Base-by-base conservation (phyloP, 768 basidiomycete genomes). In the Suillus ampliporus region DNA sequence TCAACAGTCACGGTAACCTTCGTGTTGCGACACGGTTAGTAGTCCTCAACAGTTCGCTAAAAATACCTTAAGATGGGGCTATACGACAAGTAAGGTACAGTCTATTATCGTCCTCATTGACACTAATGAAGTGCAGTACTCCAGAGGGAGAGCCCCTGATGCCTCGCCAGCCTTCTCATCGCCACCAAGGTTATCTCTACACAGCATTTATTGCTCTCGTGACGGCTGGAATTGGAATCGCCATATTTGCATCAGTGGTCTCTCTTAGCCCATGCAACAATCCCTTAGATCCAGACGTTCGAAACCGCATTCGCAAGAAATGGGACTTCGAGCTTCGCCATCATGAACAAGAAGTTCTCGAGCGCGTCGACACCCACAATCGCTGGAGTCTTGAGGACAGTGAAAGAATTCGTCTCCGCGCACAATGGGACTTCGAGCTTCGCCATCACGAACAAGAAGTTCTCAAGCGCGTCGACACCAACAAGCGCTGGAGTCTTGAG, bases 331-430 rank as follows among this genome's bases (percentile, higher is more conserved):
- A 74, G 11, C 17, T 34, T 7, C 21, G 66, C 14, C 70, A 72
- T 26, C 56, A 65, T 21, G 58, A 74, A 38, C 62, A 48, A 44
- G 58, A 61, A 21, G 61, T 52, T 8, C 58, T 37, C 1, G 17
- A 68, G 13, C 65, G 65, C 38, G 56, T 67, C 35, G 26, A 46
- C 9, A 43, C 60, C 7, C 52, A 64, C 60, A 64, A 56, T 2
- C 65, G 31, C n/a, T 73, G 72, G 73, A 62, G 34, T 1, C 57
- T 50, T 61, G 73, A 74, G 28, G 64, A 69, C 65, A 11, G 57
- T 58, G 26, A 28, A 8, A 31, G 58, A 37, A 13, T 35, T 35
- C 31, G 9, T 28, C 17, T 35, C 11, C 58, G 47, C n/a, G 31
- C 35, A 17, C 47, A 52, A 17, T 53, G 52, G 52, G 21, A n/a